Conservation (phyloP, 106 monocot species). For the Agapanthus africanus region DNA sequence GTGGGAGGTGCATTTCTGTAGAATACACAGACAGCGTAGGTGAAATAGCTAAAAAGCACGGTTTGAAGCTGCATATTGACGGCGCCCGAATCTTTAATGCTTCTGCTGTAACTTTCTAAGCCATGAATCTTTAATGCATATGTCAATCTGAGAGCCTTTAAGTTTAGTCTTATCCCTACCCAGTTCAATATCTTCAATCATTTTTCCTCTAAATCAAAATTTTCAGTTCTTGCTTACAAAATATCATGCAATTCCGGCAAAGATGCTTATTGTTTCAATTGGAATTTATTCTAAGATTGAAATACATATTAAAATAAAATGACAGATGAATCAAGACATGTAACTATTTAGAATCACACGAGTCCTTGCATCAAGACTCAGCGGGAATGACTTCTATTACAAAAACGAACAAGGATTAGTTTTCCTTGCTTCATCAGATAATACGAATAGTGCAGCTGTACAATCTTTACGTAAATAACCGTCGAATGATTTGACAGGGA, state of each 20-base stretch:
- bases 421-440: neutral
- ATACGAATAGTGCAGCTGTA: neutral
- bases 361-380: neutral
- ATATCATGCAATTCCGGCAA: neutral
- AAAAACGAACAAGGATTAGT: neutral
- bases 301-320: neutral
- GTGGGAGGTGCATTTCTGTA: slow-evolving; percentile 73
- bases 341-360: neutral
- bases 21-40: slow-evolving; percentile 94
- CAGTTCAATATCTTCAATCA: neutral
- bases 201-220: neutral
- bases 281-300: neutral
- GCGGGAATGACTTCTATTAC: neutral
- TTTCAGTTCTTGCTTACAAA: neutral
- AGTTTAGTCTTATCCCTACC: neutral
- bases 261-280: neutral
- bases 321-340: neutral
- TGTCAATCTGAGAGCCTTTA: too few relatives aligned
- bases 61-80: slow-evolving; percentile 91
- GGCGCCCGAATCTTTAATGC: slow-evolving; percentile 99
- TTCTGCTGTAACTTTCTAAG: slow-evolving; percentile 57
- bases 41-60: slow-evolving; percentile 62
- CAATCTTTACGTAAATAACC: neutral
- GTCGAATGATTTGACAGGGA: slow-evolving; percentile 37
- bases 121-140: too few relatives aligned